A percentile compares a stretch with the other conserved stretches of the same genome.
Conservation (phyloP, 108 stramenopile species). For the Hondaea fermentalgiana region DNA sequence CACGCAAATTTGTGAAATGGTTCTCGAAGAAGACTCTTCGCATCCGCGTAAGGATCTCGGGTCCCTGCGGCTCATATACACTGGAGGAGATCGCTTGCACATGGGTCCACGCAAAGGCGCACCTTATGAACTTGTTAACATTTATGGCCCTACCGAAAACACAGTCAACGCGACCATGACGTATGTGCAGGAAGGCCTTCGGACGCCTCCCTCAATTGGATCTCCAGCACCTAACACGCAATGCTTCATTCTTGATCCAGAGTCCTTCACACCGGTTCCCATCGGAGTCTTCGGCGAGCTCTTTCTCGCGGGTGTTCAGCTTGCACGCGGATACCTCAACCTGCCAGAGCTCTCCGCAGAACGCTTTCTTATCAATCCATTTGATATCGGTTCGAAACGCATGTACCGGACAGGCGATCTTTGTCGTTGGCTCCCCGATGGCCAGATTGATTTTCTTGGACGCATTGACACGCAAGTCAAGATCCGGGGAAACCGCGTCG, state of each 20-base stretch:
- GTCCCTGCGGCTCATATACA: background rate
- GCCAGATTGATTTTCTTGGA: constrained; percentile 24
- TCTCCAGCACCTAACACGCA: background rate
- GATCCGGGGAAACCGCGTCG: constrained; percentile 26
- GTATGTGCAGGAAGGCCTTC: background rate
- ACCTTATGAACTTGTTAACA: background rate
- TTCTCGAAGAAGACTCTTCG: background rate
- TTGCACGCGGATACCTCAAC: background rate
- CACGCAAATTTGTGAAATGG: constrained; percentile 14
- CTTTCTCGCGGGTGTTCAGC: constrained; percentile 1
- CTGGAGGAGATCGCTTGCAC: background rate
- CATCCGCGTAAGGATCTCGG: background rate
- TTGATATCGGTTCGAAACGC: background rate
- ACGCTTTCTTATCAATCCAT: background rate
- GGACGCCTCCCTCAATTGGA: background rate
- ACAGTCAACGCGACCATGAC: background rate
- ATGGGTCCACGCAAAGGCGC: background rate
- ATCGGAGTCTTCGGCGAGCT: background rate
- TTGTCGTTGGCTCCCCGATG: constrained; percentile 18
- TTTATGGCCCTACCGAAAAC: background rate
- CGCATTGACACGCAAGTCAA: constrained; percentile 29
- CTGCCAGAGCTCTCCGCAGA: background rate
- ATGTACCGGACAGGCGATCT: constrained; percentile 32
- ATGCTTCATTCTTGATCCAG: background rate
- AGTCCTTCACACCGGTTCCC: background rate